Conservation (phyloP, 805 yeast species). For the Wickerhamiella alocasiicola region DNA sequence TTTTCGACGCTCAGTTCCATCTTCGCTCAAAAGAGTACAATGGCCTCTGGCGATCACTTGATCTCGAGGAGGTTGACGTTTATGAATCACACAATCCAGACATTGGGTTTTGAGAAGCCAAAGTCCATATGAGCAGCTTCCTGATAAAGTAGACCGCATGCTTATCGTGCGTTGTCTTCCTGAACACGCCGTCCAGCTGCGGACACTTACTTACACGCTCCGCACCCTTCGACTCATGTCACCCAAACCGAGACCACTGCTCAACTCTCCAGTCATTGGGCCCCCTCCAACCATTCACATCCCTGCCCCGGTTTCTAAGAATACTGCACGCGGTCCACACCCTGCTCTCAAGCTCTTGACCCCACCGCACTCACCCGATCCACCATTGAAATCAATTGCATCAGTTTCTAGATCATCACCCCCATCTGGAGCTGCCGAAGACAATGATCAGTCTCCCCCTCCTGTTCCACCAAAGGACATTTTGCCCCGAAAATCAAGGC, state of each 20-base stretch:
- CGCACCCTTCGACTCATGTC: conserved; percentile 1
- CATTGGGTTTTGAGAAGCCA: conserved; percentile 2
- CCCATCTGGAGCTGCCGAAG: too few species aligned
- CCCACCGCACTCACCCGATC: too few species aligned
- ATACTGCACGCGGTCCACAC: not conserved
- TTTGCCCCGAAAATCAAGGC: not conserved
- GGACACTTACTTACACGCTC: not conserved
- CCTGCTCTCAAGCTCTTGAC: not conserved
- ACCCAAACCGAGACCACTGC: not conserved
- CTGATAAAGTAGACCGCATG: conserved; percentile 4
- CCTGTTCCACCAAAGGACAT: conserved; percentile 7
- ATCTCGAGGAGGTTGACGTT: conserved; percentile 4
- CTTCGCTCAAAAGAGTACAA: not conserved
- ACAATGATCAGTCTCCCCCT: not conserved
- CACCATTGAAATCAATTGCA: too few species aligned
- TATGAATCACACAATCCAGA: conserved; percentile 2
- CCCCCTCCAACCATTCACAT: conserved; percentile 1
- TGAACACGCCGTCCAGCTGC: not conserved
- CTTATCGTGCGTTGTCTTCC: not conserved
- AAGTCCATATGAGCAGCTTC: not conserved
- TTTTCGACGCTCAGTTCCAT: not conserved
- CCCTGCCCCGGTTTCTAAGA: conserved; percentile 2
- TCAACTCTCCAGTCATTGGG: not conserved
- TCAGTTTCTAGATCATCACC: too few species aligned
- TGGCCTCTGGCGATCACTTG: conserved; percentile 1